These are phyloP conservation scores for Aspergillus brunneoviolaceus DNA, from an alignment of 2,329 filamentous ascomycete species.

Conservation along the genomic window DNA sequence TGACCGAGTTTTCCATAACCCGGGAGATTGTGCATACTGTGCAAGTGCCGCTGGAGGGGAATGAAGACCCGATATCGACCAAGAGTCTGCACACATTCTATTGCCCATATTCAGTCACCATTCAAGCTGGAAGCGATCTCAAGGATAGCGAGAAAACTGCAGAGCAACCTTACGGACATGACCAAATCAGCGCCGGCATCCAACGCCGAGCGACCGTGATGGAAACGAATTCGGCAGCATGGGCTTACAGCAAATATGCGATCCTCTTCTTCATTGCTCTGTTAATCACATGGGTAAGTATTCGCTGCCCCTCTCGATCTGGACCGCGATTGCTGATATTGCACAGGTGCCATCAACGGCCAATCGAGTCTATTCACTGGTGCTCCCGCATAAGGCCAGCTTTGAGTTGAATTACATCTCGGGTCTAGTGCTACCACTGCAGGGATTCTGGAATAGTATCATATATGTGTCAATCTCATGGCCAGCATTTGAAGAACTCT, in stretches of 20 bases:
- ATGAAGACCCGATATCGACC: constrained; percentile 3
- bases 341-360: constrained; percentile 66
- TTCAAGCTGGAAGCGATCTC: constrained; percentile 18
- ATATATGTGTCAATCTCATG: constrained; percentile 74
- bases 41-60: not conserved
- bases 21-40: not conserved
- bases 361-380: constrained; percentile 72
- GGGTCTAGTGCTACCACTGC: constrained; percentile 73
- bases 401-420: constrained; percentile 67
- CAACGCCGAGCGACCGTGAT: constrained; percentile 1
- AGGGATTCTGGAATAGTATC: constrained; percentile 80
- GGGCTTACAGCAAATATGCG: constrained; percentile 42
- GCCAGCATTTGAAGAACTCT: constrained; percentile 54
- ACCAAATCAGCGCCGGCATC: not conserved
- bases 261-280: constrained; percentile 44
- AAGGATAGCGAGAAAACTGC: not conserved
- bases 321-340: not conserved
- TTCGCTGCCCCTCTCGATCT: not conserved
- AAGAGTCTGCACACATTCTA: constrained; percentile 11
- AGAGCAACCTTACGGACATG: not conserved
- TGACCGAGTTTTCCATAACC: not conserved
- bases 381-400: constrained; percentile 54
- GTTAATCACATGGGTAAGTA: constrained; percentile 42
- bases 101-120: constrained; percentile 34
- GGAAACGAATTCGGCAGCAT: constrained; percentile 39